These are phyloP conservation scores for Trichophyton mentagrophytes DNA, from an alignment of 2,329 filamentous ascomycete species.

Conservation along the genomic window DNA sequence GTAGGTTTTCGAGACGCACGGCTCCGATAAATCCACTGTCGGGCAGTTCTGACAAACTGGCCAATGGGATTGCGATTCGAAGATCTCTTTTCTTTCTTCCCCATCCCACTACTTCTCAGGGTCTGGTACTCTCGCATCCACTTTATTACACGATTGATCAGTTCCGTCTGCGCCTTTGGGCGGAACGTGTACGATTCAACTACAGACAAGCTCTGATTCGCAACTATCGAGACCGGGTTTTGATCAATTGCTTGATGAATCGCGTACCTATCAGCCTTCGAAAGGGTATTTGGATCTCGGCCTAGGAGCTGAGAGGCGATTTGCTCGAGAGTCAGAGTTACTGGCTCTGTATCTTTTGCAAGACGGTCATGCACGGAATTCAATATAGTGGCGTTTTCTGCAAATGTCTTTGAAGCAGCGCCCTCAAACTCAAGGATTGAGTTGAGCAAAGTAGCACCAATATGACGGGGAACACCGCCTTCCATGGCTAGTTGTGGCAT, in stretches of 20 bases:
- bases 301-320: constrained; percentile 26
- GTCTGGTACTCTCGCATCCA: constrained; percentile 49
- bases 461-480: constrained; percentile 30
- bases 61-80: constrained; percentile 26
- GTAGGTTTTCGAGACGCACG: constrained; percentile 32
- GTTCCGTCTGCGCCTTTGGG: constrained; percentile 38
- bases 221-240: constrained; percentile 24
- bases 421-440: constrained; percentile 25
- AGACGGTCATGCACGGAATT: constrained; percentile 29
- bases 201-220: constrained; percentile 24
- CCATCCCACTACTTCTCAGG: constrained; percentile 24
- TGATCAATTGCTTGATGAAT: constrained; percentile 24
- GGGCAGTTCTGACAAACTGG: constrained; percentile 34
- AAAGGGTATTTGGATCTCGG: constrained; percentile 20
- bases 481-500: constrained; percentile 27
- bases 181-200: constrained; percentile 36
- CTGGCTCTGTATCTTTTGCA: constrained; percentile 26
- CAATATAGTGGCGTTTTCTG: constrained; percentile 22
- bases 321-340: constrained; percentile 26
- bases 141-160: constrained; percentile 38
- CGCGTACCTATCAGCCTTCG: constrained; percentile 23
- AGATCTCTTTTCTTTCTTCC: not conserved
- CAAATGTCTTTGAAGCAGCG: constrained; percentile 24
- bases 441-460: constrained; percentile 25
- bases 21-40: constrained; percentile 30